A percentile compares a stretch with the other conserved stretches of the same genome.
Evolutionary conservation across 441 rosid species (phyloP).

Genomic region (Arabidopsis hybrid): DNA sequence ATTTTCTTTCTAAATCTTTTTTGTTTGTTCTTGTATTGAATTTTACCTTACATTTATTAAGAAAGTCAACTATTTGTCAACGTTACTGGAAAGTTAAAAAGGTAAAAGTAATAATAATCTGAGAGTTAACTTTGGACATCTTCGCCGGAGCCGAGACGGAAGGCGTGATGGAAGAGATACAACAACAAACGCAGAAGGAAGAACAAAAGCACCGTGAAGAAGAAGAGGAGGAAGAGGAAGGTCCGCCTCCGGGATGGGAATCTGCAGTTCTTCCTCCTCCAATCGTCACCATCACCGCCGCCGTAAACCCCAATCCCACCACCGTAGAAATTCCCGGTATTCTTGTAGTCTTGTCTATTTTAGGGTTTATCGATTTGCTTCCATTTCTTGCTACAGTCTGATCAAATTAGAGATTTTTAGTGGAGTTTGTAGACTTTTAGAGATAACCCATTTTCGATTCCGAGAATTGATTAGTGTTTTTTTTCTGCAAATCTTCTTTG

Average conservation of each 20-base stretch:
- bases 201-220: conserved; percentile 25
- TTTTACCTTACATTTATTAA: no score
- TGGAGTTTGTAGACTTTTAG: conserved; percentile 1
- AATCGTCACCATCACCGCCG: conserved; percentile 31
- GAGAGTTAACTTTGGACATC: neutral
- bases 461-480: neutral
- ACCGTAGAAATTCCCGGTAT: conserved; percentile 42
- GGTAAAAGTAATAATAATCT: neutral
- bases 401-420: neutral
- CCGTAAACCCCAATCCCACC: conserved; percentile 31
- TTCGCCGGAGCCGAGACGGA: conserved; percentile 23
- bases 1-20: no score
- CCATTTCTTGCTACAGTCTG: neutral
- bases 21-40: neutral
- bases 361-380: conserved; percentile 19
- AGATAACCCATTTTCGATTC: neutral
- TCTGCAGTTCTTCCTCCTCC: conserved; percentile 45
- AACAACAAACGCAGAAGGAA: conserved; percentile 10
- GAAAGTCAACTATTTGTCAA: conserved; percentile 25
- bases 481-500: neutral
- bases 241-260: conserved; percentile 77
- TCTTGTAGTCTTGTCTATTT: neutral
- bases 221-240: conserved; percentile 46
- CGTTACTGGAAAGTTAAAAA: conserved; percentile 1
- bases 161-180: conserved; percentile 31